Conservation (phyloP, 768 basidiomycete species). For the Rhodocollybia butyracea region DNA sequence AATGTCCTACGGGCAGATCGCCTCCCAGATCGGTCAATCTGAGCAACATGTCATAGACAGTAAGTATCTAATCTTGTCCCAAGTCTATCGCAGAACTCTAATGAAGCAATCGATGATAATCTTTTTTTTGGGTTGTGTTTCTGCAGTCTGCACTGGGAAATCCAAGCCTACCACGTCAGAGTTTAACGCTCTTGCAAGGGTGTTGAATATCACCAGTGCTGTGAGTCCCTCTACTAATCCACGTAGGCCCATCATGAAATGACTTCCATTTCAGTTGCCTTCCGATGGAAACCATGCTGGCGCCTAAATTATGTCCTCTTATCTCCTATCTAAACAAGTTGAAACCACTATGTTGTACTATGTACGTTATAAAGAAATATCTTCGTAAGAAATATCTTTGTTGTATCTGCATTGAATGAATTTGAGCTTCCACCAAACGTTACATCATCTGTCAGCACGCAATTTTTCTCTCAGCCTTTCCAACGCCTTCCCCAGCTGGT, state of each 20-base stretch:
- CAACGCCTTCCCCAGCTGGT: conserved; percentile 72
- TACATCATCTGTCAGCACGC: no score
- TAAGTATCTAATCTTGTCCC: conserved; percentile 23
- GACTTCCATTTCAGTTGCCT: no score
- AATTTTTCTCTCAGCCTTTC: conserved; percentile 57
- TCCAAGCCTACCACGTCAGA: conserved; percentile 42
- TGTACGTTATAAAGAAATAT: no score
- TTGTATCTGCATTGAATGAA: no score
- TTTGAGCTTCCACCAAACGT: no score
- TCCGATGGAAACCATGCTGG: no score
- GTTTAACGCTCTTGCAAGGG: conserved; percentile 44
- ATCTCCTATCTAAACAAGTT: no score
- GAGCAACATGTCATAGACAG: conserved; percentile 53
- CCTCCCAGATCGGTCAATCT: conserved; percentile 34
- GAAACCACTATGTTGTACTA: no score
- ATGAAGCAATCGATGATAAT: background rate
- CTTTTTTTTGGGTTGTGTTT: background rate
- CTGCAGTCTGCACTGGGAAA: conserved; percentile 47
- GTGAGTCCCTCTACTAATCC: conserved; percentile 25
- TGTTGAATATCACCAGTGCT: conserved; percentile 34
- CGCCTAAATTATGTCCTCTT: no score
- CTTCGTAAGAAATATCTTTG: no score
- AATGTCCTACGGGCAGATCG: conserved; percentile 46
- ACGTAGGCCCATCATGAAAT: no score
- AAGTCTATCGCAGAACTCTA: background rate